A percentile compares a stretch with the other conserved stretches of the same genome.
Conservation (phyloP, 805 yeast genomes). For the Wickerhamiella lipophila region DNA sequence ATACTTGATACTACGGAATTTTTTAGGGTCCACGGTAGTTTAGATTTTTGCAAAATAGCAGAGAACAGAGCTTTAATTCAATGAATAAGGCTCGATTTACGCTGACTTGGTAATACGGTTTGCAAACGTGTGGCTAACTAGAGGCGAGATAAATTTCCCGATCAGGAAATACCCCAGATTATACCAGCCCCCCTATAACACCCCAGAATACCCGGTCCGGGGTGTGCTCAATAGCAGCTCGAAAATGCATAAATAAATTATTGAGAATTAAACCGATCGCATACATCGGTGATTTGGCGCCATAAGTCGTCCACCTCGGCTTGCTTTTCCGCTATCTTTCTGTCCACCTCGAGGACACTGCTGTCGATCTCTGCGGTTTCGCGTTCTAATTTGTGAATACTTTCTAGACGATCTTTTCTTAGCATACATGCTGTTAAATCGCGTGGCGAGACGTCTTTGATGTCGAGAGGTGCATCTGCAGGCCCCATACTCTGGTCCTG, state of each 20-base stretch:
- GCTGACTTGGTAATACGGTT: background rate
- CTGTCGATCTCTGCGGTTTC: background rate
- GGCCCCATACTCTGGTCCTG: background rate
- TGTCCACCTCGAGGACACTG: background rate
- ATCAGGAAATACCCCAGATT: background rate
- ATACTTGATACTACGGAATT: too few species aligned
- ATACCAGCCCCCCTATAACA: background rate
- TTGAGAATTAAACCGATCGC: background rate
- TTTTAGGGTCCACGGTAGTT: too few species aligned
- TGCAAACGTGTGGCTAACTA: background rate
- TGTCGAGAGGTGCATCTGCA: background rate
- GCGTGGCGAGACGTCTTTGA: background rate
- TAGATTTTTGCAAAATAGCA: too few species aligned
- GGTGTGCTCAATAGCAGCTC: too few species aligned
- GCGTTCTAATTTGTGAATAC: background rate
- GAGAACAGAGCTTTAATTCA: too few species aligned
- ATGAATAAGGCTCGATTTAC: too few species aligned
- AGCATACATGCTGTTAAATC: constrained; percentile 1
- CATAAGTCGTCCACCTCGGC: background rate
- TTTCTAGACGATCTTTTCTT: background rate
- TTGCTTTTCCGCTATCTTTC: background rate
- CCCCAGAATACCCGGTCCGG: too few species aligned
- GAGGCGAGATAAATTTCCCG: background rate
- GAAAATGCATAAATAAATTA: background rate
- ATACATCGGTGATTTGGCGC: background rate